Evolutionary conservation across 768 basidiomycete genomes (phyloP), one percentile per base, ranked within the genome.

Genomic region (Paxillus rubicundulus): DNA sequence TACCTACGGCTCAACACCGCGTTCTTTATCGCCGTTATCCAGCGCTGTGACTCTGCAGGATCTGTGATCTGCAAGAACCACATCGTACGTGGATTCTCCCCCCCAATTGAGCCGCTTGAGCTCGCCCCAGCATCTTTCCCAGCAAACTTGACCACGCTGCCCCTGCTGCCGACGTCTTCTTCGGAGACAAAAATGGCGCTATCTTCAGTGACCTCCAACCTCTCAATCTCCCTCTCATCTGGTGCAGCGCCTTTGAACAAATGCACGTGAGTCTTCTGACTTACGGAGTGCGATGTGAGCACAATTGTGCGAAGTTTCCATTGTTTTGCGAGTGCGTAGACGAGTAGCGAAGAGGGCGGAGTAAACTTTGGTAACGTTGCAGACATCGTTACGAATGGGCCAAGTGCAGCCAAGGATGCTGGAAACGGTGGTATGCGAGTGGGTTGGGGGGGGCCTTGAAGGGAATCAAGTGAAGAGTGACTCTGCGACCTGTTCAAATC

Each of bases 101-200:
- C 55, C 9, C 20, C 41, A 13, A 32, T 9, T 9, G 45, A 2
- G 67, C 50, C 68, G 51, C 49, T 57, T 52, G 59, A 69, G 62
- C 71, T 67, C 3, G 74, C 71, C 5, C 81, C 82, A 43, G 80
- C 78, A 59, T 86, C 83, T 24, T 77, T 67, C 6, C 87, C 87
- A 16, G 80, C 85, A 14, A 92, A 77, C 61, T 85, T 86, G 57
- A 92, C 74, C 10, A 89, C 83, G 55, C 77, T 67, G 4, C 71
- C 63, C 43, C 73, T 70, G 3, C 79, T 77, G 9, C 72, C 74
- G 6, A 77, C 69, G 13, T 75, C 74, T 41, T 72, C 71, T 42
- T 87, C 88, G 0, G 87, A 79, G 18, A 92, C 80, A 56, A 84
- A 90, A 13, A 89, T 85, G 46, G 86, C 82, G 45, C 84, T 88